Evolutionary conservation across 176 grass and related monocot species (phyloP).

Genomic region (Paspalum vaginatum): DNA sequence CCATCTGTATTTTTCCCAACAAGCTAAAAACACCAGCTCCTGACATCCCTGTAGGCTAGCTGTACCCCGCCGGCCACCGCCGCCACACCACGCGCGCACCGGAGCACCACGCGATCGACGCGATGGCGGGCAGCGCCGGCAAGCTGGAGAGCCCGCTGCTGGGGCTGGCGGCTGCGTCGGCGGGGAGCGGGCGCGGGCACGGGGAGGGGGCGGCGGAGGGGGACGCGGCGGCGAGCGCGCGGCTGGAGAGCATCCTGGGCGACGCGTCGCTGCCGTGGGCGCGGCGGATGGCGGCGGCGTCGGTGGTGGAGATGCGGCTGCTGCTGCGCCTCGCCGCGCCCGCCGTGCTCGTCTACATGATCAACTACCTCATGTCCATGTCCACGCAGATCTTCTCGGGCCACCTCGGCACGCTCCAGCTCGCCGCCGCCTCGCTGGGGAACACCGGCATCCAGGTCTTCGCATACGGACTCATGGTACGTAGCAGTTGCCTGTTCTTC

Average conservation of each 20-base stretch:
- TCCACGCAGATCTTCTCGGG: slow-evolving; percentile 72
- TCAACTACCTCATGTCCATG: slow-evolving; percentile 73
- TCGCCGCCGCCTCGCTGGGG: slow-evolving; percentile 72
- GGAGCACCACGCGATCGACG: background rate
- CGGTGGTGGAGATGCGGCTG: slow-evolving; percentile 15
- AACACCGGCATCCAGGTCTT: slow-evolving; percentile 82
- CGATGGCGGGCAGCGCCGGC: background rate
- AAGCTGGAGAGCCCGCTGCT: slow-evolving; percentile 42
- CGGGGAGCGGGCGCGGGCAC: background rate
- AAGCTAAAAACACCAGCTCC: too few species aligned
- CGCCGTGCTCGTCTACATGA: slow-evolving; percentile 60
- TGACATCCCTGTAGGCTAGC: too few species aligned
- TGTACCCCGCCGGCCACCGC: too few species aligned
- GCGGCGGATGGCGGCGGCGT: slow-evolving; percentile 25
- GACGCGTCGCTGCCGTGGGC: slow-evolving; percentile 29
- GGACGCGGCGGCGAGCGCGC: background rate
- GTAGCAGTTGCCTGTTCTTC: too few species aligned
- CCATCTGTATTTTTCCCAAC: too few species aligned
- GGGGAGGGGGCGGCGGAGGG: background rate
- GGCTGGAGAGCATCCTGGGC: slow-evolving; percentile 62
- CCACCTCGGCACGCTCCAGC: slow-evolving; percentile 73
- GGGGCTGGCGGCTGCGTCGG: background rate
- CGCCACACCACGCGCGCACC: too few species aligned
- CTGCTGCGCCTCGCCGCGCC: slow-evolving; percentile 42
- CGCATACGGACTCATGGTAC: slow-evolving; percentile 82